Evolutionary conservation across 306 rosid species (phyloP).

Genomic region (Lathyrus aphaca): DNA sequence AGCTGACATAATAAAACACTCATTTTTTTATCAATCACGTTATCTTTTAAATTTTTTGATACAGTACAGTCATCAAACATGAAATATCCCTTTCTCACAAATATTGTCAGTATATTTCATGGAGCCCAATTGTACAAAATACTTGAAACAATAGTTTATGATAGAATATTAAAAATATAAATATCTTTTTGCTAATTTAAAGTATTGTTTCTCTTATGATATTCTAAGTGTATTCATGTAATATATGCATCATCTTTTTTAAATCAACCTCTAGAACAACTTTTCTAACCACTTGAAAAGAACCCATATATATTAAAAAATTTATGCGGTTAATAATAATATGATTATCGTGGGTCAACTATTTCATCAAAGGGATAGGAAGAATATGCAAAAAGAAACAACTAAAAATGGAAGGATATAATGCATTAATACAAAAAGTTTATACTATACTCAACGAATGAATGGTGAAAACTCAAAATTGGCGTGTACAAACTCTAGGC

Average conservation of each 20-base stretch:
- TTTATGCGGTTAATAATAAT: background rate
- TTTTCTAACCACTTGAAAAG: background rate
- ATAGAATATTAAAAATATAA: no score
- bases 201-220: no score
- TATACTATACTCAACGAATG: slow-evolving; percentile 43
- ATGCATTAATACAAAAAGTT: slow-evolving; percentile 41
- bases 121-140: no score
- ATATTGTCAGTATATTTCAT: no score
- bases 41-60: no score
- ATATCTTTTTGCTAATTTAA: no score
- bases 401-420: slow-evolving; percentile 2
- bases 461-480: slow-evolving; percentile 51
- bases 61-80: no score
- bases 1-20: no score
- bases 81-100: no score
- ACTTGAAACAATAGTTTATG: no score
- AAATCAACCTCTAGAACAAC: slow-evolving; percentile 7
- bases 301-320: background rate
- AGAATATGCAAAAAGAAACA: slow-evolving; percentile 18
- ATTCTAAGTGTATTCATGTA: background rate
- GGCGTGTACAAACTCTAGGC: slow-evolving; percentile 45
- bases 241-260: background rate
- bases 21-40: no score
- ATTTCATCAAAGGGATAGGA: background rate
- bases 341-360: slow-evolving; percentile 18